Base-by-base conservation (phyloP, 345 rosid species). In the Moringa oleifera region DNA sequence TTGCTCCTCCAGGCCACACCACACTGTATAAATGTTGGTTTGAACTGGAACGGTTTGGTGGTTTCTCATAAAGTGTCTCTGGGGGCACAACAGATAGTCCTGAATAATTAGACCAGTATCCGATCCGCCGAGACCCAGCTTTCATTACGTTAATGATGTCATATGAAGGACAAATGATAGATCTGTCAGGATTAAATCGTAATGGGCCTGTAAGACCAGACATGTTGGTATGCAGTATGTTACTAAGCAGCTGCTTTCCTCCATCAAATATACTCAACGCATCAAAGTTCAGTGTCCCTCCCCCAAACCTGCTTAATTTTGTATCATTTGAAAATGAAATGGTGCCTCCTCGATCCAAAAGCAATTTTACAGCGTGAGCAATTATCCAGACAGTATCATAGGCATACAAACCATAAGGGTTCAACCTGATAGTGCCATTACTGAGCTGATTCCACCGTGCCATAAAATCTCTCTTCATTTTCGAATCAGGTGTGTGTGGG, bases 41-140 rank as follows among this genome's bases (percentile, higher is more conserved):
- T 63, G 90, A 83, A 67, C 72, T 82, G 6, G 98, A 88, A 65
- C 74, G 84, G 71, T 88, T 93, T 17, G 88, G 54, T 69, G 82
- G 79, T 57, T 80, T 81, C 8, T 61, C 62, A 64, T 86, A 86
- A 13, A 93, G 73, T 51, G 75, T 73, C 80, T 92, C 97, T 20
- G 98, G 98, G 66, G 90, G 66, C 62, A 81, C 67, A 25, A 83
- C 68, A 41, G 96, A 92, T 49, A 93, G 80, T 4, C 96, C 88
- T 7, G 98, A 89, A 51, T 93, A 69, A 80, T 89, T 89, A 58
- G 97, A 84, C 98, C 98, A 93, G 79, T 79, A 93, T 20, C 98
- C 98, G 25, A 90, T 78, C 73, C 22, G 83, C 68, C 49, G 68
- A 64, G 65, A 62, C 55, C 85, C 91, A 17, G 55, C 63, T 36